phyloP scores from a whole-genome alignment of 257 asterid genomes.

The Marsdenia floribunda region DNA sequence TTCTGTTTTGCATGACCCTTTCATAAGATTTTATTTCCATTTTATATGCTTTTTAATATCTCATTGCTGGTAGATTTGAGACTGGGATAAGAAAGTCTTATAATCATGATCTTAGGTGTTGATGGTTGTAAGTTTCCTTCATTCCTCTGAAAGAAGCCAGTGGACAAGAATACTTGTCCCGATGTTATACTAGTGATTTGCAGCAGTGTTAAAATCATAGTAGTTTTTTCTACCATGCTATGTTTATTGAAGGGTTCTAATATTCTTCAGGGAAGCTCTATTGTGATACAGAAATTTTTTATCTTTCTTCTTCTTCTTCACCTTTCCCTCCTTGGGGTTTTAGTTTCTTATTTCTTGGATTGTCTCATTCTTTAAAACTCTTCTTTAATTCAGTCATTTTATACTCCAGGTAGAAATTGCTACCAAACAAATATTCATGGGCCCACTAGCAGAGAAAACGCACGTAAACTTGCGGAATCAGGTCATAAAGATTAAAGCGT shows the following conservation, averaged over 20 bases:
- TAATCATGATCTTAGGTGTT: background rate
- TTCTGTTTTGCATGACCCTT: background rate
- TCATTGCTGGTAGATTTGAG: background rate
- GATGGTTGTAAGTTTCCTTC: background rate
- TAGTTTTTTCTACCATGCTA: background rate
- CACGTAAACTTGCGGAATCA: constrained; percentile 60
- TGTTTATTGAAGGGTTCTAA: background rate
- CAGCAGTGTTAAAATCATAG: background rate
- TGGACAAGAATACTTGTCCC: background rate
- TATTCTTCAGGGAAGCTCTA: background rate
- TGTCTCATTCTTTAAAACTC: background rate
- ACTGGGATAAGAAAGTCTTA: background rate
- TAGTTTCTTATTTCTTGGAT: background rate
- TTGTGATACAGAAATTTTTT: background rate
- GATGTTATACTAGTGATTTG: background rate
- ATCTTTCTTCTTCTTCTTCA: background rate
- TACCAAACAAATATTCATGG: constrained; percentile 66
- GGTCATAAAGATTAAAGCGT: constrained; percentile 61
- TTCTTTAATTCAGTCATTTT: constrained; percentile 6
- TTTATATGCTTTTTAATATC: background rate
- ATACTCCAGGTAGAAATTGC: constrained; percentile 72
- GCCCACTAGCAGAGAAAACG: constrained; percentile 64
- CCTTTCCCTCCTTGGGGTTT: background rate
- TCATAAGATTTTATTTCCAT: background rate
- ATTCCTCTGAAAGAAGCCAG: background rate